Conservation (phyloP, 768 basidiomycete genomes). For the Suillus lakei region DNA sequence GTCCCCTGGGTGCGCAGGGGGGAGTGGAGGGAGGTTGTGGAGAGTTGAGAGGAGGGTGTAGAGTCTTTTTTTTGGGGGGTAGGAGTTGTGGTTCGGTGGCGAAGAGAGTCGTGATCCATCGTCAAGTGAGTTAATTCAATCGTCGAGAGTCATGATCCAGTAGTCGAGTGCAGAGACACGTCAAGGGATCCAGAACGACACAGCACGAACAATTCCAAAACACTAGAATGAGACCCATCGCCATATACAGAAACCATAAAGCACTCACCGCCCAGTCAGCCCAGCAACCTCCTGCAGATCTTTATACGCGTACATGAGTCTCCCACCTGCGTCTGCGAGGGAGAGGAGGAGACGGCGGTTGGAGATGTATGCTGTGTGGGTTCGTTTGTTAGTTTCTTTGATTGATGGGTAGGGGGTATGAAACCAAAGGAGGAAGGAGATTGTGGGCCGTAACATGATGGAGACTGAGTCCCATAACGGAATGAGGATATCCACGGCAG, state of each 20-base stretch:
- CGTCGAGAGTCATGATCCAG: too few relatives aligned
- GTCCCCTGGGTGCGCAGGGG: conserved; percentile 38
- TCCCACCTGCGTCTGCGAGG: conserved; percentile 94
- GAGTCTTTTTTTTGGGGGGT: conserved; percentile 59
- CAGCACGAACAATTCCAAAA: not conserved
- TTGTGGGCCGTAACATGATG: too few relatives aligned
- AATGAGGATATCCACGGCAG: too few relatives aligned
- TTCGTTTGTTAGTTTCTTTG: not conserved
- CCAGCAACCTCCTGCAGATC: conserved; percentile 94
- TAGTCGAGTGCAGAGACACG: too few relatives aligned
- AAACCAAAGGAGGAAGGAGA: not conserved
- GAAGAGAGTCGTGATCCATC: not conserved
- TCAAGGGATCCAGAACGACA: not conserved
- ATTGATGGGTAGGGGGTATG: too few relatives aligned
- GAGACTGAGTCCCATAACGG: too few relatives aligned
- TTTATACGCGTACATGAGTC: conserved; percentile 97
- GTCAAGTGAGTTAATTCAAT: too few relatives aligned
- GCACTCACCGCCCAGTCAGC: conserved; percentile 62
- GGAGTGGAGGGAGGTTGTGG: conserved; percentile 68
- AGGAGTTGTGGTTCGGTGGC: not conserved
- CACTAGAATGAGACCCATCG: not conserved
- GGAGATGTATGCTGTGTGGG: conserved; percentile 78
- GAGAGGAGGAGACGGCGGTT: conserved; percentile 90
- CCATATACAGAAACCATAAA: not conserved
- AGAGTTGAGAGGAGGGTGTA: conserved; percentile 88